phyloP scores from a whole-genome alignment of 129 eudicot genomes.

The Scalesia atractyloides region DNA sequence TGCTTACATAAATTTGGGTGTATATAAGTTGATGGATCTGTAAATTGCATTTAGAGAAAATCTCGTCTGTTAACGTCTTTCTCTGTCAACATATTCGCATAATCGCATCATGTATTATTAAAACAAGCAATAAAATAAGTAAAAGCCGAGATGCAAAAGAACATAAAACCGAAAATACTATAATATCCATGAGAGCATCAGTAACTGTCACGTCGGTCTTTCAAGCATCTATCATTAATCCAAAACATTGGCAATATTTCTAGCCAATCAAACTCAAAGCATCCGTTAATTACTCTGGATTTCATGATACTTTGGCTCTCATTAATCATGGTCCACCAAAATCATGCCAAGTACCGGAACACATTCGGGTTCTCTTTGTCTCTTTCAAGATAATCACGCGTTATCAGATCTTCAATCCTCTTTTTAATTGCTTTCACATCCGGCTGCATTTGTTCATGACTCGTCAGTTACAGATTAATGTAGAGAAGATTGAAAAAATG shows the following conservation, averaged over 20 bases:
- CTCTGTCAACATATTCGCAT: too few relatives aligned
- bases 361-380: constrained; percentile 86
- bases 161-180: constrained; percentile 21
- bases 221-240: constrained; percentile 29
- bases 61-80: too few relatives aligned
- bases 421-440: constrained; percentile 92
- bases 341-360: constrained; percentile 89
- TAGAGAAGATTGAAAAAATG: neutral
- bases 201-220: neutral
- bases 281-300: neutral
- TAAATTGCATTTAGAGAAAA: neutral
- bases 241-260: constrained; percentile 31
- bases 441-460: constrained; percentile 50
- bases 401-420: constrained; percentile 91
- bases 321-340: neutral
- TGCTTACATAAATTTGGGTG: too few relatives aligned
- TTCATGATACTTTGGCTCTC: too few relatives aligned
- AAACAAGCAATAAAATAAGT: constrained; percentile 12
- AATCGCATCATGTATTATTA: too few relatives aligned
- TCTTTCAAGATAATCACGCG: constrained; percentile 86
- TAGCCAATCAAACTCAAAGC: constrained; percentile 29
- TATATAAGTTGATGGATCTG: too few relatives aligned
- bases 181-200: constrained; percentile 24
- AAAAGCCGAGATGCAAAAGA: constrained; percentile 16
- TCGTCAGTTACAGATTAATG: neutral